Percentiles rank a stretch among this genome's conserved stretches.
Evolutionary conservation across 768 basidiomycete genomes (phyloP).

Genomic region (Boletus sensibilis): DNA sequence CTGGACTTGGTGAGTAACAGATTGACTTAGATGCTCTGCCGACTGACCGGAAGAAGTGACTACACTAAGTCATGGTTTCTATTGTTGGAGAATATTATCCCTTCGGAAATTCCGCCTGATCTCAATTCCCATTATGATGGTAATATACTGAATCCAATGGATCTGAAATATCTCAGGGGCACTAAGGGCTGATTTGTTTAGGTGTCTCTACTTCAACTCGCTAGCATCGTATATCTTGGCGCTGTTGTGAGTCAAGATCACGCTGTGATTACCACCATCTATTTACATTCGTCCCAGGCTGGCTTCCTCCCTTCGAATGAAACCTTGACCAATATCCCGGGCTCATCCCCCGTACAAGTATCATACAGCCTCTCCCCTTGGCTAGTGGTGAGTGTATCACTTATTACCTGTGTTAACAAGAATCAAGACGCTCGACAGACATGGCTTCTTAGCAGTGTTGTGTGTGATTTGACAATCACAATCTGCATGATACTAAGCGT

Average conservation of each 20-base stretch:
- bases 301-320: background rate
- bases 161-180: background rate
- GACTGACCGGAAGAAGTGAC: conserved; percentile 4
- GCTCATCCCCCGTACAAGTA: too few species aligned
- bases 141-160: background rate
- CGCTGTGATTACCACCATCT: background rate
- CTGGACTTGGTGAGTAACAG: conserved; percentile 11
- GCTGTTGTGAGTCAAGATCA: background rate
- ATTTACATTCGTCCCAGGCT: background rate
- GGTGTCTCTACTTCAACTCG: background rate
- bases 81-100: conserved; percentile 16
- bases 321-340: too few species aligned
- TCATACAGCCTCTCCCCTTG: background rate
- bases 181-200: background rate
- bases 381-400: background rate
- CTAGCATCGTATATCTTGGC: background rate
- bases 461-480: conserved; percentile 13
- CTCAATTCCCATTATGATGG: conserved; percentile 8
- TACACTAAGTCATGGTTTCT: conserved; percentile 12
- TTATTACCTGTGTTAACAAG: background rate
- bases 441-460: conserved; percentile 14
- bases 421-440: background rate
- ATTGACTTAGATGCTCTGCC: background rate
- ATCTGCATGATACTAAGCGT: conserved; percentile 11
- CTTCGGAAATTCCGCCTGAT: background rate